Percentiles rank a stretch among this genome's conserved stretches.
Evolutionary conservation across 768 basidiomycete genomes (phyloP).

Genomic region (Suillus plorans): DNA sequence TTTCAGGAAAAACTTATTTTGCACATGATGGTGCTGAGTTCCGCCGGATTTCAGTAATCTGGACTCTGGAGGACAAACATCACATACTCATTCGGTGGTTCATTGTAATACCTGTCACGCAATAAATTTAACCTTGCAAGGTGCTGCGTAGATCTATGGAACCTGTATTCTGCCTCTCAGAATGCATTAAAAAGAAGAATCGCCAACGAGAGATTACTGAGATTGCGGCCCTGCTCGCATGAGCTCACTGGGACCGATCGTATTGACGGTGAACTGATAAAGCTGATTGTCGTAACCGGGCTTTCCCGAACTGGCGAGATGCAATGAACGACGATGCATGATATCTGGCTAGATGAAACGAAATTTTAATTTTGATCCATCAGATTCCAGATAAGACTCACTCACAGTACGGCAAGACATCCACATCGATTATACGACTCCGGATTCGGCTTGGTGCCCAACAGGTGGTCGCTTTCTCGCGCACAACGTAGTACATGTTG

Average conservation of each 20-base stretch:
- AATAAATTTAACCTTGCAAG: background rate
- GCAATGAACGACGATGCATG: background rate
- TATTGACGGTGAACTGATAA: background rate
- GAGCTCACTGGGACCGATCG: background rate
- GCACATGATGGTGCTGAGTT: background rate
- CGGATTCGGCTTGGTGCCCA: background rate
- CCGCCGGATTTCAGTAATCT: background rate
- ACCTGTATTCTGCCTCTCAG: background rate
- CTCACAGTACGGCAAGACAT: background rate
- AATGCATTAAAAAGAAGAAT: background rate
- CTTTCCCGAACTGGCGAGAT: background rate
- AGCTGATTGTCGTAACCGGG: background rate
- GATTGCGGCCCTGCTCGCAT: background rate
- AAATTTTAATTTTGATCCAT: background rate
- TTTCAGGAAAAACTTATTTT: background rate
- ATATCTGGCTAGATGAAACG: background rate
- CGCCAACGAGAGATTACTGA: background rate
- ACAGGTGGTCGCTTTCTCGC: background rate
- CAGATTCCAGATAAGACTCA: background rate
- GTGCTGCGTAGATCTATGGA: background rate
- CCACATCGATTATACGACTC: background rate
- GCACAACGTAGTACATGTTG: background rate
- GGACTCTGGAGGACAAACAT: too few relatives aligned
- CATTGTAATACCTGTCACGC: background rate
- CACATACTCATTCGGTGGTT: background rate